Conservation (phyloP, 805 yeast species). For the Clavispora carvajalis region DNA sequence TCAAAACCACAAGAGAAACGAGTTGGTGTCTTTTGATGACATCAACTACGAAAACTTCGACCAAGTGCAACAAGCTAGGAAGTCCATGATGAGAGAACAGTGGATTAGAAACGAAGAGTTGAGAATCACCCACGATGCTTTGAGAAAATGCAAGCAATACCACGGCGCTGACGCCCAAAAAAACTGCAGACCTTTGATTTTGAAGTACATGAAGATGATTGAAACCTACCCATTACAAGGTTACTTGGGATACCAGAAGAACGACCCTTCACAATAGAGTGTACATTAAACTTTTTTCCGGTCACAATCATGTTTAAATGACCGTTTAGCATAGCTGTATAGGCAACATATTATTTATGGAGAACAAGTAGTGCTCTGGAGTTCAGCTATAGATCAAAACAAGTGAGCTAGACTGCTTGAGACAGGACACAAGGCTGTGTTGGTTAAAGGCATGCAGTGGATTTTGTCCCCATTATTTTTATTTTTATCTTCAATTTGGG, state of each 20-base stretch:
- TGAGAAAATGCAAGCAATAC: constrained; percentile 70
- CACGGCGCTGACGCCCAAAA: constrained; percentile 48
- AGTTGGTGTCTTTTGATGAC: constrained; percentile 76
- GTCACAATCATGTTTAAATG: neutral
- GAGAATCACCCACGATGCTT: constrained; percentile 65
- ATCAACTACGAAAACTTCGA: constrained; percentile 66
- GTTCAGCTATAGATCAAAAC: no score
- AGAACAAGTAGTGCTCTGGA: no score
- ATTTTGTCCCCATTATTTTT: no score
- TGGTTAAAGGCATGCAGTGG: no score
- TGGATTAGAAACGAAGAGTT: constrained; percentile 67
- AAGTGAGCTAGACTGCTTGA: no score
- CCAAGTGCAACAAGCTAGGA: constrained; percentile 68
- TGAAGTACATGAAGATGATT: constrained; percentile 71
- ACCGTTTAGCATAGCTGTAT: constrained; percentile 4
- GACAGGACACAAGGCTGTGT: no score
- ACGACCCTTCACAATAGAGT: constrained; percentile 68
- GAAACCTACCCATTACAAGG: constrained; percentile 68
- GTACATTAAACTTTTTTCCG: constrained; percentile 2
- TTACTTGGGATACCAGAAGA: constrained; percentile 80
- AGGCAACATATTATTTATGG: constrained; percentile 1
- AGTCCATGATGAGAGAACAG: constrained; percentile 73
- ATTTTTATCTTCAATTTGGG: no score
- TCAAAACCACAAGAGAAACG: constrained; percentile 49
- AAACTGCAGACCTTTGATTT: constrained; percentile 75